Conservation (phyloP, 1,139 yeast genomes). For the Geotrichum restrictum region DNA sequence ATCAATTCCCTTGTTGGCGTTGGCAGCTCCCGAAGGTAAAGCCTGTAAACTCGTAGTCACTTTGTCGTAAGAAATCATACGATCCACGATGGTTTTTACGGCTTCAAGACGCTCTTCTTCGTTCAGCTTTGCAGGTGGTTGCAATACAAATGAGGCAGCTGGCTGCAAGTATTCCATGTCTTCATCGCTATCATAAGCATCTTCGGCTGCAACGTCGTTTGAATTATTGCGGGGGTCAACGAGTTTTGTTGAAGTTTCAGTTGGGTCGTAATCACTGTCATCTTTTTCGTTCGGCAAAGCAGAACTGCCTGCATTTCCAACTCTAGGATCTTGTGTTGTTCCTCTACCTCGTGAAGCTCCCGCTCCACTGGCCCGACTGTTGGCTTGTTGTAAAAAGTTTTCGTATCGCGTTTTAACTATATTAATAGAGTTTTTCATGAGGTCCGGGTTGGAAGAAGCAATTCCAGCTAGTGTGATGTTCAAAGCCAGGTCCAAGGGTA, state of each 20-base stretch:
- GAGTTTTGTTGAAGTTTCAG: slow-evolving; percentile 14
- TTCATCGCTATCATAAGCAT: slow-evolving; percentile 24
- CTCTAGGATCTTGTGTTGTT: background rate
- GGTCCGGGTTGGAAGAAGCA: slow-evolving; percentile 49
- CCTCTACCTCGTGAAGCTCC: background rate
- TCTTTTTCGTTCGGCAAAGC: slow-evolving; percentile 8
- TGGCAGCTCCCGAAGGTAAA: slow-evolving; percentile 24
- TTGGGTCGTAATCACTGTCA: slow-evolving; percentile 13
- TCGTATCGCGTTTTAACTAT: slow-evolving; percentile 63
- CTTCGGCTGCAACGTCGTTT: slow-evolving; percentile 28
- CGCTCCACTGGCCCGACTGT: slow-evolving; percentile 18
- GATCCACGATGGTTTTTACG: slow-evolving; percentile 30
- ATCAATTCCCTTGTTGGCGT: slow-evolving; percentile 33
- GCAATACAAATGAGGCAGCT: slow-evolving; percentile 49
- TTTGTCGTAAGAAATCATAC: slow-evolving; percentile 33
- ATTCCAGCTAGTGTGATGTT: slow-evolving; percentile 65
- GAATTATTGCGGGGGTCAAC: background rate
- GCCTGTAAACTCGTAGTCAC: slow-evolving; percentile 20
- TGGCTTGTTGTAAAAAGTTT: slow-evolving; percentile 38
- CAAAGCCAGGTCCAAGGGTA: slow-evolving; percentile 62
- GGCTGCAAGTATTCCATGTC: slow-evolving; percentile 16
- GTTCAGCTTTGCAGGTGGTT: slow-evolving; percentile 46
- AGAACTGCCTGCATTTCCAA: background rate
- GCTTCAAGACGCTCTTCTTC: slow-evolving; percentile 29
- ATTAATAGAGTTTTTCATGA: slow-evolving; percentile 62